Evolutionary conservation across 179 eudicot species (phyloP).

Genomic region (Amaranthus tricolor): DNA sequence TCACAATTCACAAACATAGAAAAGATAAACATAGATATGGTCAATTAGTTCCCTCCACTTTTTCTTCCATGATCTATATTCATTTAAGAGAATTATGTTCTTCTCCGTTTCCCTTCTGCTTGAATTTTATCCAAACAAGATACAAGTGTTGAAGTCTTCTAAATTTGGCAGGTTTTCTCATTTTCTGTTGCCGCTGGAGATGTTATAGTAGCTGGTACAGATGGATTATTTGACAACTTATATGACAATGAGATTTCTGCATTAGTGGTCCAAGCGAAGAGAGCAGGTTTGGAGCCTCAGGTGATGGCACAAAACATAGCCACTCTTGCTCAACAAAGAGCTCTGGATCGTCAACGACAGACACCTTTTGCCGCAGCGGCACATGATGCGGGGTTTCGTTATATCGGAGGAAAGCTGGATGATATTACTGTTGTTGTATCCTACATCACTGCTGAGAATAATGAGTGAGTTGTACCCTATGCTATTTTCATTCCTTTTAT

Average conservation of each 20-base stretch:
- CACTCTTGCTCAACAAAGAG: slow-evolving; percentile 73
- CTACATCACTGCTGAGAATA: slow-evolving; percentile 45
- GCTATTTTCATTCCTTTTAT: background rate
- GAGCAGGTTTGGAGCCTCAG: slow-evolving; percentile 68
- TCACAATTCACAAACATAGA: too few species aligned
- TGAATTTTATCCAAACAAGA: too few species aligned
- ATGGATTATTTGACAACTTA: slow-evolving; percentile 92
- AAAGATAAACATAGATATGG: too few species aligned
- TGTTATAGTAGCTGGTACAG: slow-evolving; percentile 90
- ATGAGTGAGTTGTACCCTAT: slow-evolving; percentile 24
- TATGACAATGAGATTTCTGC: slow-evolving; percentile 80
- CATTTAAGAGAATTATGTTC: too few species aligned
- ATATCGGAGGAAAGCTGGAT: slow-evolving; percentile 88
- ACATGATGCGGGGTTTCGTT: slow-evolving; percentile 82
- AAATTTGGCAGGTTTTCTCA: slow-evolving; percentile 58
- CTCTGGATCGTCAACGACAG: slow-evolving; percentile 62
- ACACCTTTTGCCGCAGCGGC: slow-evolving; percentile 93
- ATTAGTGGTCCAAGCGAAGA: slow-evolving; percentile 71
- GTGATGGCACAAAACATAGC: slow-evolving; percentile 83
- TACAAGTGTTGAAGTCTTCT: background rate
- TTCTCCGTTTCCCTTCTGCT: too few species aligned
- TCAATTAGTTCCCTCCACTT: too few species aligned
- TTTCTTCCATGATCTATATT: too few species aligned
- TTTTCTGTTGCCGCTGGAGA: slow-evolving; percentile 86
- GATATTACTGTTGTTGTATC: slow-evolving; percentile 92